Percentiles rank a stretch among this genome's conserved stretches.
These are phyloP conservation scores for Ambrosia trifida DNA, from an alignment of 129 eudicot genomes.

Conservation along the genomic window DNA sequence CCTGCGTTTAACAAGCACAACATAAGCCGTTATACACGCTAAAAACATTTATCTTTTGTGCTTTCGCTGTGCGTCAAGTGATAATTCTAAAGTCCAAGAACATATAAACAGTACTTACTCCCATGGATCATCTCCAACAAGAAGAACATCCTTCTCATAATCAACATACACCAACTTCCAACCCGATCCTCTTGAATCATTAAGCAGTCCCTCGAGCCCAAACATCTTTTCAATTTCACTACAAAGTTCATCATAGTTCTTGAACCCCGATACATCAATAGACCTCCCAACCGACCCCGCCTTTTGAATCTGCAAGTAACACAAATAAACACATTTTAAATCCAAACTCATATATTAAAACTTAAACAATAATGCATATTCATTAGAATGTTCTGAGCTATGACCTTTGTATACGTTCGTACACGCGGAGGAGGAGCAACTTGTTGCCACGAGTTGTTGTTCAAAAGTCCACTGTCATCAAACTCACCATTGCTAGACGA, in stretches of 20 bases:
- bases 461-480: constrained; percentile 67
- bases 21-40: neutral
- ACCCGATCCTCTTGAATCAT: constrained; percentile 74
- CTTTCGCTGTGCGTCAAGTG: too few relatives aligned
- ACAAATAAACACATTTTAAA: neutral
- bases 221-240: constrained; percentile 92
- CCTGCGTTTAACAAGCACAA: constrained; percentile 41
- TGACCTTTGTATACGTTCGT: constrained; percentile 92
- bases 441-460: constrained; percentile 79
- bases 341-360: neutral
- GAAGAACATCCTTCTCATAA: constrained; percentile 89
- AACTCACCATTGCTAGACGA: constrained; percentile 94
- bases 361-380: neutral
- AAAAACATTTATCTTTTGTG: too few relatives aligned
- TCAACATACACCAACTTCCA: constrained; percentile 98
- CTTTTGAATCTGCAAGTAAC: constrained; percentile 69
- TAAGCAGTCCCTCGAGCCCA: constrained; percentile 88
- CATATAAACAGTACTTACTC: constrained; percentile 58
- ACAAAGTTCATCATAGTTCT: constrained; percentile 73
- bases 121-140: constrained; percentile 99
- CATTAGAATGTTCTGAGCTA: neutral
- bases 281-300: constrained; percentile 99
- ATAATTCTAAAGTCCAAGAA: too few relatives aligned
- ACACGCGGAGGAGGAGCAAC: constrained; percentile 73
- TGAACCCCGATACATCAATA: constrained; percentile 88